A percentile compares a stretch with the other conserved stretches of the same genome.
Conservation (phyloP, 257 asterid genomes). For the Nicotiana knightiana region DNA sequence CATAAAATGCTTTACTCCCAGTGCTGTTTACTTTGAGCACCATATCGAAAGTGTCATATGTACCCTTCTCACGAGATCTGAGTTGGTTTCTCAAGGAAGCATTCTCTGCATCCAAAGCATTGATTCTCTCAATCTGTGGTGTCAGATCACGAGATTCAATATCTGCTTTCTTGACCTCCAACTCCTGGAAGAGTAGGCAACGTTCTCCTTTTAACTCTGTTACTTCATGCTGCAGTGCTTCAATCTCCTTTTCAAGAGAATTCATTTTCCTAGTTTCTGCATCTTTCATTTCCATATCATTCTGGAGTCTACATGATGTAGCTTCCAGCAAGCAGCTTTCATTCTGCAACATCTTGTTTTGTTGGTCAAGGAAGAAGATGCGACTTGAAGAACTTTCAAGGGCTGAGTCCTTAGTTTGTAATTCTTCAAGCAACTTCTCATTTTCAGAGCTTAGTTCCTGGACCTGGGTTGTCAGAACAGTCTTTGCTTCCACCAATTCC, state of each 20-base stretch:
- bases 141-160: constrained; percentile 37
- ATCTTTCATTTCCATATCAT: constrained; percentile 46
- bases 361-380: constrained; percentile 41
- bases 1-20: constrained; percentile 30
- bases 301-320: constrained; percentile 36
- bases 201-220: constrained; percentile 33
- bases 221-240: constrained; percentile 33
- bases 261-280: constrained; percentile 34
- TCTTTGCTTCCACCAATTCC: constrained; percentile 28
- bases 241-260: constrained; percentile 53
- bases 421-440: constrained; percentile 39
- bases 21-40: constrained; percentile 19
- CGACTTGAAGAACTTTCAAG: constrained; percentile 45
- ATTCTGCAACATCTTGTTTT: constrained; percentile 42
- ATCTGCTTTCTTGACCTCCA: constrained; percentile 39
- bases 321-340: constrained; percentile 32
- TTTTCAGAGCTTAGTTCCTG: constrained; percentile 35
- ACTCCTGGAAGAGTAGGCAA: constrained; percentile 37
- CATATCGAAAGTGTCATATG: constrained; percentile 15
- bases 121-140: constrained; percentile 31
- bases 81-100: constrained; percentile 42
- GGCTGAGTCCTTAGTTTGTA: constrained; percentile 49
- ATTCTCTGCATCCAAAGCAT: constrained; percentile 39
- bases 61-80: constrained; percentile 26
- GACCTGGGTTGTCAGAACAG: constrained; percentile 26